Evolutionary conservation across 1,284 basidiomycete species (phyloP).

Genomic region (Pyrrhoderma noxium): DNA sequence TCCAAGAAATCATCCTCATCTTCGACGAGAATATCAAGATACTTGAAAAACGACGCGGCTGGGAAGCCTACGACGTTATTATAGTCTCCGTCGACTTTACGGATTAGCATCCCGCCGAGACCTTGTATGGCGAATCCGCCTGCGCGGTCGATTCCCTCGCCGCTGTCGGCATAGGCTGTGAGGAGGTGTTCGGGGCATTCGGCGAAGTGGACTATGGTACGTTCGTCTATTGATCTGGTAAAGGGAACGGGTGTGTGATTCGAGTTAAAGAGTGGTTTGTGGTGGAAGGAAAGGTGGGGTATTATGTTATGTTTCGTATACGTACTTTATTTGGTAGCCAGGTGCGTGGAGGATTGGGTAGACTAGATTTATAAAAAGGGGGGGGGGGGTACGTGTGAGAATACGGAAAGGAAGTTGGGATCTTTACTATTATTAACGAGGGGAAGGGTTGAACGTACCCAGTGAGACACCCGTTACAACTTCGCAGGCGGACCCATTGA

Average conservation of each 20-base stretch:
- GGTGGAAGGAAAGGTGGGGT: slow-evolving; percentile 5
- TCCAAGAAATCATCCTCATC: slow-evolving; percentile 68
- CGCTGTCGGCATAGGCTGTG: slow-evolving; percentile 81
- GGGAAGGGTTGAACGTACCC: slow-evolving; percentile 42
- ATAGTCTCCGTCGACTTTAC: slow-evolving; percentile 87
- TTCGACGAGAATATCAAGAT: slow-evolving; percentile 57
- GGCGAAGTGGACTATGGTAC: slow-evolving; percentile 74
- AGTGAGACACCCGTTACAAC: slow-evolving; percentile 87
- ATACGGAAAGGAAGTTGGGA: too few relatives aligned
- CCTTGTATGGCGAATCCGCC: slow-evolving; percentile 97
- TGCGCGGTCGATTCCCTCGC: slow-evolving; percentile 86
- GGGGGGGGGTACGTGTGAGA: slow-evolving; percentile 1
- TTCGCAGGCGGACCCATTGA: slow-evolving; percentile 81
- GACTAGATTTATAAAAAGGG: slow-evolving; percentile 42
- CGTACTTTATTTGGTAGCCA: slow-evolving; percentile 78
- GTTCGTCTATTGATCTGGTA: slow-evolving; percentile 75
- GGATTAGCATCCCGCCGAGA: slow-evolving; percentile 71
- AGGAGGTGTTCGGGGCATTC: slow-evolving; percentile 63
- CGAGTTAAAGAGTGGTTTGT: slow-evolving; percentile 2
- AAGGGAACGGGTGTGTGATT: background rate
- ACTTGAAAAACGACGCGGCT: slow-evolving; percentile 68
- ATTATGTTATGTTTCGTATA: too few relatives aligned
- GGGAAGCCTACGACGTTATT: slow-evolving; percentile 93
- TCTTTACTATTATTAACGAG: too few relatives aligned
- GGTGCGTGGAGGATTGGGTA: slow-evolving; percentile 81